phyloP scores from a whole-genome alignment of 2,329 filamentous ascomycete genomes.

The Leptoxyphium fumago region DNA sequence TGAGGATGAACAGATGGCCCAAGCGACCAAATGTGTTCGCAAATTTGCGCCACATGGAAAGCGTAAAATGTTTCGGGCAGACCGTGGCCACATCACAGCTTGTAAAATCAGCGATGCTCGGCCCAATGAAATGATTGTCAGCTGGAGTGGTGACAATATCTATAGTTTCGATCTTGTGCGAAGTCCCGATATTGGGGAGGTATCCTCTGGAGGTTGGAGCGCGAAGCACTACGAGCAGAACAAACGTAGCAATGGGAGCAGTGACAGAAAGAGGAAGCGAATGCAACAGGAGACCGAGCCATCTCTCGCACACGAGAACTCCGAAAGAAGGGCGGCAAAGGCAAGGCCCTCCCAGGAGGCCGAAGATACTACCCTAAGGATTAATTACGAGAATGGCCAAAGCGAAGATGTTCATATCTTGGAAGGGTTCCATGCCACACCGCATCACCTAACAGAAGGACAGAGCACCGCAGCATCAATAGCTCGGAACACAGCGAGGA shows the following conservation, averaged over 20 bases:
- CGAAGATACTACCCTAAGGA: conserved; percentile 31
- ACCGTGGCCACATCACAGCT: conserved; percentile 52
- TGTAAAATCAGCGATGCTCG: conserved; percentile 57
- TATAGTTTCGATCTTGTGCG: conserved; percentile 47
- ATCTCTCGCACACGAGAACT: conserved; percentile 20
- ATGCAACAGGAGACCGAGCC: conserved; percentile 26
- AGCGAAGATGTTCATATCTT: conserved; percentile 42
- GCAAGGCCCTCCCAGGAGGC: conserved; percentile 28
- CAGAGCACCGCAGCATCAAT: conserved; percentile 41
- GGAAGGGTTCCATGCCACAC: background rate
- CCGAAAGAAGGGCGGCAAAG: conserved; percentile 15
- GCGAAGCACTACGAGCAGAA: background rate
- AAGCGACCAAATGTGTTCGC: conserved; percentile 50
- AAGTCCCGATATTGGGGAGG: conserved; percentile 40
- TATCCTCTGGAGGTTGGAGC: conserved; percentile 1
- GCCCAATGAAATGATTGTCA: conserved; percentile 52
- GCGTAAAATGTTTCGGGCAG: conserved; percentile 35
- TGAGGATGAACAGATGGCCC: conserved; percentile 40
- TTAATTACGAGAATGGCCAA: conserved; percentile 46
- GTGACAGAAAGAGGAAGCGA: conserved; percentile 43
- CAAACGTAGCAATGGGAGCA: conserved; percentile 18
- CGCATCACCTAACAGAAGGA: conserved; percentile 33
- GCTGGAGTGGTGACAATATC: conserved; percentile 53
- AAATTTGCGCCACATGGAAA: conserved; percentile 51
- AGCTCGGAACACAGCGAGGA: conserved; percentile 38